Evolutionary conservation across 352 stramenopile species (phyloP).

Genomic region (Phytopythium helicoides): DNA sequence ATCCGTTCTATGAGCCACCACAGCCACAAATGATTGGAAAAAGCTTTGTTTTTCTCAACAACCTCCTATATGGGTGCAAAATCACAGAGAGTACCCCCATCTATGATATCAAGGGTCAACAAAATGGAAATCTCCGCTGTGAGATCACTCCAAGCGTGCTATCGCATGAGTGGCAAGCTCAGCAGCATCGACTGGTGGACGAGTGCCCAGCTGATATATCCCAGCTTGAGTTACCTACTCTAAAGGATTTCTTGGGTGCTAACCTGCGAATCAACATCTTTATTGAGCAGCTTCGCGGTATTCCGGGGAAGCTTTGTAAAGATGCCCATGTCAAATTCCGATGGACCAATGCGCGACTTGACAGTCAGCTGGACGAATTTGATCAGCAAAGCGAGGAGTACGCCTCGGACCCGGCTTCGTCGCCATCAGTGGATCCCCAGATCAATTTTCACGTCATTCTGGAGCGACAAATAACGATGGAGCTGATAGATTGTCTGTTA

Average conservation of each 20-base stretch:
- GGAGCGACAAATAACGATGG: constrained; percentile 47
- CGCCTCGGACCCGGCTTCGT: constrained; percentile 37
- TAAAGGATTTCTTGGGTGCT: constrained; percentile 42
- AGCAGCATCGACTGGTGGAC: constrained; percentile 60
- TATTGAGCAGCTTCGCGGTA: constrained; percentile 49
- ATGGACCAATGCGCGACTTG: constrained; percentile 21
- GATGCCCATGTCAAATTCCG: constrained; percentile 57
- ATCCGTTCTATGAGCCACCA: constrained; percentile 81
- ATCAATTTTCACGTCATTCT: constrained; percentile 59
- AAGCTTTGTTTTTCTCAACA: constrained; percentile 62
- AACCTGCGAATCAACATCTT: constrained; percentile 57
- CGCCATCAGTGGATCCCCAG: constrained; percentile 54
- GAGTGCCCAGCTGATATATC: constrained; percentile 40
- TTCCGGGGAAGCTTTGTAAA: constrained; percentile 76
- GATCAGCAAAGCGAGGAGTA: constrained; percentile 25
- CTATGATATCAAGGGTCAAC: constrained; percentile 41
- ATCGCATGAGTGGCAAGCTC: constrained; percentile 74
- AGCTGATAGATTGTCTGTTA: constrained; percentile 41
- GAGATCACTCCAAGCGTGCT: constrained; percentile 63
- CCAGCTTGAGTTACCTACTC: constrained; percentile 35
- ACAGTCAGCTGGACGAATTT: neutral
- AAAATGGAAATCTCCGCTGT: constrained; percentile 44
- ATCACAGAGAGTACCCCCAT: constrained; percentile 55
- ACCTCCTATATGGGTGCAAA: constrained; percentile 62
- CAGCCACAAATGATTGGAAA: constrained; percentile 71